Conservation (phyloP, 2,329 filamentous ascomycete species). For the Aureobasidium sp. region DNA sequence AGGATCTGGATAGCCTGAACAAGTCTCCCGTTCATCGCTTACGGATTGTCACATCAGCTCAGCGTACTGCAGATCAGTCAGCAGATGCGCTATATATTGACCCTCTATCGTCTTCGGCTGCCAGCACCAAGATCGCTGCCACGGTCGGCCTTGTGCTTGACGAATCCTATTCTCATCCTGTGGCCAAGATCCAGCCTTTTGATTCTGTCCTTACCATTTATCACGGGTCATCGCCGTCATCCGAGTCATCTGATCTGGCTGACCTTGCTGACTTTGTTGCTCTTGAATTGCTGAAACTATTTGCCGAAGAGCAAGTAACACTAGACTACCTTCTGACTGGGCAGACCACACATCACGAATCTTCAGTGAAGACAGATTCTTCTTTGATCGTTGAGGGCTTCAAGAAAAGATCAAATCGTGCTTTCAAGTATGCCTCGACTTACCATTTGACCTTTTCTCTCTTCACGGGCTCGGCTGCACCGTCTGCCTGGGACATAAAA, state of each 20-base stretch:
- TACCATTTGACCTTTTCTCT: constrained; percentile 96
- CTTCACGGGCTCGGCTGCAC: constrained; percentile 70
- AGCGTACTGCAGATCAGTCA: constrained; percentile 7
- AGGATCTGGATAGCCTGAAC: constrained; percentile 77
- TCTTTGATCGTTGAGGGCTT: neutral
- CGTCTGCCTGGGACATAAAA: constrained; percentile 89
- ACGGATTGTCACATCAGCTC: constrained; percentile 42
- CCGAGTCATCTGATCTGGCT: constrained; percentile 56
- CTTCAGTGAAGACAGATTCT: neutral
- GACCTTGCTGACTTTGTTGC: constrained; percentile 69
- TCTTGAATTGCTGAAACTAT: constrained; percentile 67
- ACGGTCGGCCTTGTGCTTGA: constrained; percentile 64
- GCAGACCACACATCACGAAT: neutral
- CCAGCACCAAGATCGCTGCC: constrained; percentile 50
- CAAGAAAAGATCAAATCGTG: constrained; percentile 64
- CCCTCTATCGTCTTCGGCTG: neutral
- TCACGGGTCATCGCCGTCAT: constrained; percentile 62
- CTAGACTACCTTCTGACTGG: constrained; percentile 41
- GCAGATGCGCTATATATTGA: constrained; percentile 28
- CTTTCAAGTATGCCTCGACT: constrained; percentile 83
- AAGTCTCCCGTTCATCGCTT: constrained; percentile 81
- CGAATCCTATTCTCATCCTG: constrained; percentile 39
- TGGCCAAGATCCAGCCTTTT: constrained; percentile 61
- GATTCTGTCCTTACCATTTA: constrained; percentile 67
- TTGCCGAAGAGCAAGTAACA: constrained; percentile 81